Evolutionary conservation across 805 yeast species (phyloP).

Genomic region (Pichia gijzeniarum): DNA sequence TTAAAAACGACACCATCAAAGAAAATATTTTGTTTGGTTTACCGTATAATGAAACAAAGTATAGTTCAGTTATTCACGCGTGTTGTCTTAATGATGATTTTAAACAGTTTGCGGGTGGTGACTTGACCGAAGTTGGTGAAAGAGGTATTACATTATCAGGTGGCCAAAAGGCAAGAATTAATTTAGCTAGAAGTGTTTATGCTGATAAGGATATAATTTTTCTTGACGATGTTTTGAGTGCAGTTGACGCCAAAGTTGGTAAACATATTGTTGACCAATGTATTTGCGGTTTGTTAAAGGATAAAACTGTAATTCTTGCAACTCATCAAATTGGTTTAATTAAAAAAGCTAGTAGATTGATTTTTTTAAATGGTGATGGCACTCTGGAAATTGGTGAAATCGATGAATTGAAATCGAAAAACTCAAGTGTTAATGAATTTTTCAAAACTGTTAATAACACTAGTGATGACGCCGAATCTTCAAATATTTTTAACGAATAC

Average conservation of each 20-base stretch:
- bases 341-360: constrained; percentile 58
- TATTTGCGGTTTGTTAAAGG: constrained; percentile 46
- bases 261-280: constrained; percentile 68
- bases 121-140: constrained; percentile 76
- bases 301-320: constrained; percentile 65
- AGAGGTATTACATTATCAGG: constrained; percentile 81
- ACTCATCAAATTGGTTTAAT: constrained; percentile 77
- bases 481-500: constrained; percentile 11
- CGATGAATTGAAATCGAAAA: constrained; percentile 40
- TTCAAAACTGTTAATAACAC: constrained; percentile 27
- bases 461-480: constrained; percentile 15
- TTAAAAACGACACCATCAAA: constrained; percentile 70
- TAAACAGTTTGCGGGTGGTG: constrained; percentile 66
- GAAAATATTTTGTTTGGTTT: constrained; percentile 69
- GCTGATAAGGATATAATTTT: constrained; percentile 54
- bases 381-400: constrained; percentile 53
- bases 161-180: constrained; percentile 81
- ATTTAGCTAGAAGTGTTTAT: constrained; percentile 75
- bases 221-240: constrained; percentile 75
- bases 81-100: constrained; percentile 68
- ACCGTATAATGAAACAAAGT: constrained; percentile 40
- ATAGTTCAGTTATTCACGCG: constrained; percentile 47
- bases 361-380: constrained; percentile 62
- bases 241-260: constrained; percentile 87
- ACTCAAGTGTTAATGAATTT: constrained; percentile 31